Percentiles rank a stretch among this genome's conserved stretches.
phyloP scores from a whole-genome alignment of 2,329 filamentous ascomycete species.

The Xylariaceae sp. region DNA sequence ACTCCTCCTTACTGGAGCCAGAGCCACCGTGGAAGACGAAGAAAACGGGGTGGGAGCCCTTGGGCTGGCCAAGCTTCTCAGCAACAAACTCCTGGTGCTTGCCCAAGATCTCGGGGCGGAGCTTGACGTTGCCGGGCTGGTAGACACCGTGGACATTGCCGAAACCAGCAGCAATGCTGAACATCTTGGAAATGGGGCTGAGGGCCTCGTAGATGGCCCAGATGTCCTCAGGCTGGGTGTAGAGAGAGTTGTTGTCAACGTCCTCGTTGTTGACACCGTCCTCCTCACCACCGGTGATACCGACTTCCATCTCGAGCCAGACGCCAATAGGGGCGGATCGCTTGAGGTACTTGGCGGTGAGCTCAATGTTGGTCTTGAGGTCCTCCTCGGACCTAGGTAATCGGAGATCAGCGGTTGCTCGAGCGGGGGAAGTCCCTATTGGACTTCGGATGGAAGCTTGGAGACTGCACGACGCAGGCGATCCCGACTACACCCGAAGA shows the following conservation, averaged over 20 bases:
- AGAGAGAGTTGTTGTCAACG: constrained; percentile 90
- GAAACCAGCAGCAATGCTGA: constrained; percentile 96
- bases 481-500: neutral
- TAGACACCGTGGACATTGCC: constrained; percentile 99
- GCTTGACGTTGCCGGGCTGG: constrained; percentile 95
- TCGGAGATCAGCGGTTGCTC: neutral
- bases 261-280: constrained; percentile 98
- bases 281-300: constrained; percentile 95
- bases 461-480: neutral
- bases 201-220: constrained; percentile 85
- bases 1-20: constrained; percentile 87
- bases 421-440: neutral
- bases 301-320: constrained; percentile 89
- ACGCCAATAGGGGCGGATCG: constrained; percentile 95
- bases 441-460: neutral
- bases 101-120: constrained; percentile 89
- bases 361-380: constrained; percentile 85
- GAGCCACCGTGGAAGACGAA: constrained; percentile 99
- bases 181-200: constrained; percentile 83
- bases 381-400: constrained; percentile 61
- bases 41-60: constrained; percentile 88
- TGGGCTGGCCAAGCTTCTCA: constrained; percentile 61
- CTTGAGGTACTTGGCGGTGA: constrained; percentile 89
- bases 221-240: constrained; percentile 97
- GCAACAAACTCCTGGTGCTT: constrained; percentile 95